These are phyloP conservation scores for Jamesozyma hellenica DNA, from an alignment of 805 yeast genomes.

Conservation along the genomic window DNA sequence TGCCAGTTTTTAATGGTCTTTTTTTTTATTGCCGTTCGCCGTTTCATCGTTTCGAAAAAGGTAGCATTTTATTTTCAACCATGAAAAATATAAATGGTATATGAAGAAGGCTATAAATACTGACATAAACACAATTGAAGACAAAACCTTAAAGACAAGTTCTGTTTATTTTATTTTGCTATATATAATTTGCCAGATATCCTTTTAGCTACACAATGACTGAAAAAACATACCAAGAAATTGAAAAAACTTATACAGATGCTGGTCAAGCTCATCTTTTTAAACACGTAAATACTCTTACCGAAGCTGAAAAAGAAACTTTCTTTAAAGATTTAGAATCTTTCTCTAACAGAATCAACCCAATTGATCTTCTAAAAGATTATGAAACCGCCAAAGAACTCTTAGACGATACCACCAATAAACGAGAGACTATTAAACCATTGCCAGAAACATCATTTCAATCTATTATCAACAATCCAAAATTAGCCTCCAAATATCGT, in stretches of 20 bases:
- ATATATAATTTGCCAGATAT: no score
- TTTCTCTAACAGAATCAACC: conserved; percentile 2
- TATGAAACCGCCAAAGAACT: conserved; percentile 36
- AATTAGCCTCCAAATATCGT: conserved; percentile 34
- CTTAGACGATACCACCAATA: conserved; percentile 13
- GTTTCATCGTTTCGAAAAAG: no score
- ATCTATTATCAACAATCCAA: conserved; percentile 32
- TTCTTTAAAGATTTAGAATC: conserved; percentile 28
- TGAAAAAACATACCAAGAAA: background rate
- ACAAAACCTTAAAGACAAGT: no score
- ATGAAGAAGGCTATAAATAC: no score
- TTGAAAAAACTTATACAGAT: conserved; percentile 26
- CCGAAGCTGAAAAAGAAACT: conserved; percentile 27
- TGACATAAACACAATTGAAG: no score
- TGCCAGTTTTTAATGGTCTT: no score
- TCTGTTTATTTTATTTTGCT: no score
- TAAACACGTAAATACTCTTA: conserved; percentile 35
- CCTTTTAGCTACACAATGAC: background rate
- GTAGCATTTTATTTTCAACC: no score
- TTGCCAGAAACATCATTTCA: conserved; percentile 47
- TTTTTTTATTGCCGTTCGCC: no score
- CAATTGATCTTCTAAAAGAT: conserved; percentile 30
- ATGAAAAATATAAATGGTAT: no score
- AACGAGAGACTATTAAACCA: conserved; percentile 31
- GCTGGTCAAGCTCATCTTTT: conserved; percentile 50